Evolutionary conservation across 805 yeast genomes (phyloP).

Genomic region (Hanseniaspora mollemarum): DNA sequence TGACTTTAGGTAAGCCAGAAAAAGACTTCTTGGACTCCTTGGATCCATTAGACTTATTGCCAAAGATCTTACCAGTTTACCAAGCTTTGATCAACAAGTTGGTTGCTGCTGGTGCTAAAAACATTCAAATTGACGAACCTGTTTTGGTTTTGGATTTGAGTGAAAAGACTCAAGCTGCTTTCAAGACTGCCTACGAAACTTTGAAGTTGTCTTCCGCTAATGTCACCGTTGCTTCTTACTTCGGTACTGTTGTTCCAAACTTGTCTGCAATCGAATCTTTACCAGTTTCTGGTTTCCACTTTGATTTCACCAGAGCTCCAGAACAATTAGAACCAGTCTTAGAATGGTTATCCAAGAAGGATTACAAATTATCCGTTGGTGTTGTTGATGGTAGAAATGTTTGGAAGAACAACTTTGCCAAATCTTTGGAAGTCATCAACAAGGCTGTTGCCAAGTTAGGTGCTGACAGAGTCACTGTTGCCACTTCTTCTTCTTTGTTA

Average conservation of each 20-base stretch:
- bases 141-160: conserved; percentile 87
- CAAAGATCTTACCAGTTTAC: conserved; percentile 87
- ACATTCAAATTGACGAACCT: conserved; percentile 97
- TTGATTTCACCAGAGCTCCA: conserved; percentile 91
- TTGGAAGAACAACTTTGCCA: conserved; percentile 93
- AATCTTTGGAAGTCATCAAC: conserved; percentile 71
- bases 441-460: conserved; percentile 79
- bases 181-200: conserved; percentile 71
- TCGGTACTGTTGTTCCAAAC: conserved; percentile 98
- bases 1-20: conserved; percentile 94
- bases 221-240: conserved; percentile 78
- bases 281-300: conserved; percentile 93
- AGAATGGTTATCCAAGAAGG: conserved; percentile 55
- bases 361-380: conserved; percentile 72
- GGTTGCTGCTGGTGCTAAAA: conserved; percentile 85
- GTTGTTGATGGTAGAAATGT: conserved; percentile 97
- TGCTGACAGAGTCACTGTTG: conserved; percentile 71
- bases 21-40: conserved; percentile 82
- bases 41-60: conserved; percentile 82
- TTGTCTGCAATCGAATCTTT: conserved; percentile 73
- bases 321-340: conserved; percentile 84
- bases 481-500: conserved; percentile 91
- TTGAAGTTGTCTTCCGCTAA: conserved; percentile 36
- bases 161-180: conserved; percentile 69
- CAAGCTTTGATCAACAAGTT: conserved; percentile 77